Conservation (phyloP, 129 eudicot species). For the Glebionis coronaria region DNA sequence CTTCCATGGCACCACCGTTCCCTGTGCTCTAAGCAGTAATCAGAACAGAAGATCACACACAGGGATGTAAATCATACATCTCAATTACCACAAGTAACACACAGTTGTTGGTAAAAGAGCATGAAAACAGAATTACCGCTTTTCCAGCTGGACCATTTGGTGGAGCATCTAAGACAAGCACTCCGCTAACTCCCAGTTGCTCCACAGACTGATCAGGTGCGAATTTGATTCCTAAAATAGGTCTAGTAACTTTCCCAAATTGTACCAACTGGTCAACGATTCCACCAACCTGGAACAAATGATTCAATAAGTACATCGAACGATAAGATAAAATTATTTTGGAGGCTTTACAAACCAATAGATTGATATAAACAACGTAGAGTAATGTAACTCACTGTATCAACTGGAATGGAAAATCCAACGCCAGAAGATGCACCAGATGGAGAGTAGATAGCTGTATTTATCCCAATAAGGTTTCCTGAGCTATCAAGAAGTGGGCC, state of each 20-base stretch:
- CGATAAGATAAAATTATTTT: conserved; percentile 4
- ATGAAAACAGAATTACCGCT: conserved; percentile 54
- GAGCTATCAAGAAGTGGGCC: conserved; percentile 98
- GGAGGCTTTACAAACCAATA: conserved; percentile 7
- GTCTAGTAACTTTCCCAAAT: conserved; percentile 94
- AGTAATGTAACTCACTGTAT: conserved; percentile 59
- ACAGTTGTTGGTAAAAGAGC: conserved; percentile 10
- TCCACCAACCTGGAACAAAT: conserved; percentile 66
- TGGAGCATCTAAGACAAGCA: conserved; percentile 95
- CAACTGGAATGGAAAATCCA: conserved; percentile 98
- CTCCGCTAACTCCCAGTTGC: conserved; percentile 97
- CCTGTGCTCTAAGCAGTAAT: no score
- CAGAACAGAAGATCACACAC: neutral
- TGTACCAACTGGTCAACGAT: conserved; percentile 91
- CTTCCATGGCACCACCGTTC: no score
- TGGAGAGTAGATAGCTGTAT: conserved; percentile 96
- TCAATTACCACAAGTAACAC: conserved; percentile 12
- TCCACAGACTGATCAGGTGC: conserved; percentile 99
- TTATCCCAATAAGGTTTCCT: conserved; percentile 92
- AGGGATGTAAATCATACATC: neutral
- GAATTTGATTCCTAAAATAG: conserved; percentile 88
- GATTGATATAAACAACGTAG: neutral
- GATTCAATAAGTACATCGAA: conserved; percentile 7
- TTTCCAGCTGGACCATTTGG: conserved; percentile 95
- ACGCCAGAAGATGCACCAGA: conserved; percentile 99